Percentiles rank a stretch among this genome's conserved stretches.
Evolutionary conservation across 768 basidiomycete species (phyloP).

Genomic region (Lactarius indigo): DNA sequence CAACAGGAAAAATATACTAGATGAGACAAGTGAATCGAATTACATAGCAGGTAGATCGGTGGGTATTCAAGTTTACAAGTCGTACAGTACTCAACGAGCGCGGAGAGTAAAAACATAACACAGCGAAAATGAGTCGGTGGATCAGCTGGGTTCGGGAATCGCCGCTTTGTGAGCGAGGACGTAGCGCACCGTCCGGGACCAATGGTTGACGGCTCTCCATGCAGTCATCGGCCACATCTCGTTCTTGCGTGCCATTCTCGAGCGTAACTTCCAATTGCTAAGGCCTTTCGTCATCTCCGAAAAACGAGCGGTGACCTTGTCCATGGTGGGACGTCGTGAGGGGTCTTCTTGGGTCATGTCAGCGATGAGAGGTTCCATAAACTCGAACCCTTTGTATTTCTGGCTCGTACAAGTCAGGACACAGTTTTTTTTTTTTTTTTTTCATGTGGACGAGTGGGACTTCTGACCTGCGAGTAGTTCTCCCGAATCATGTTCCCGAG

Average conservation of each 20-base stretch:
- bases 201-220: conserved; percentile 7
- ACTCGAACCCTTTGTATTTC: conserved; percentile 17
- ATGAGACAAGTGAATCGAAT: not conserved
- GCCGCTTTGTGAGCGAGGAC: conserved; percentile 7
- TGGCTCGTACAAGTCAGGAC: not conserved
- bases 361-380: conserved; percentile 17
- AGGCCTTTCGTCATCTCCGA: not conserved
- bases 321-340: conserved; percentile 32
- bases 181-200: conserved; percentile 9
- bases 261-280: conserved; percentile 19
- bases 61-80: not conserved
- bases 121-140: not conserved
- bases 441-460: not conserved
- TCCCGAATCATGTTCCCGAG: conserved; percentile 28
- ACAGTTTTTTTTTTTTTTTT: no score
- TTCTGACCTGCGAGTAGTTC: conserved; percentile 18
- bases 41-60: not conserved
- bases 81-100: not conserved
- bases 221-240: conserved; percentile 13
- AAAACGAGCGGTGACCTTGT: conserved; percentile 7
- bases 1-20: not conserved
- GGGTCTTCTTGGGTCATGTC: conserved; percentile 39
- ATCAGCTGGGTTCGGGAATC: conserved; percentile 16
- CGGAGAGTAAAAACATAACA: not conserved
- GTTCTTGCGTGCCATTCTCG: conserved; percentile 6